Conservation (phyloP, 208 protist species). For the Acanthamoeba pearcei region DNA sequence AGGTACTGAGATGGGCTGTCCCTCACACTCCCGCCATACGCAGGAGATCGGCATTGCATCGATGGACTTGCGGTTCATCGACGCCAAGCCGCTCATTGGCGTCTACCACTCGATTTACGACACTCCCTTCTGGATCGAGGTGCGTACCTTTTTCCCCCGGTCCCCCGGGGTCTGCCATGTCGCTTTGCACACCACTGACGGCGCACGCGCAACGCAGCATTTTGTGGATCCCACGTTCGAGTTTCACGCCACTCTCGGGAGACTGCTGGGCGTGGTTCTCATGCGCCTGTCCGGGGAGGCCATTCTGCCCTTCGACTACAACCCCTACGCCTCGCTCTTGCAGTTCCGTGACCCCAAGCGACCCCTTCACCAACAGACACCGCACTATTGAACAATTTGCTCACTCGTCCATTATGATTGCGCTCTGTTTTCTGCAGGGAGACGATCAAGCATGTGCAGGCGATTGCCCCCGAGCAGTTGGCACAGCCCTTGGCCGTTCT, state of each 20-base stretch:
- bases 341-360: background rate
- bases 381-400: background rate
- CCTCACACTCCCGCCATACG: too few species aligned
- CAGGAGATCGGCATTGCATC: conserved; percentile 53
- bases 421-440: background rate
- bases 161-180: background rate
- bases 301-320: conserved; percentile 54
- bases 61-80: conserved; percentile 55
- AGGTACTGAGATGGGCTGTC: background rate
- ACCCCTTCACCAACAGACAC: background rate
- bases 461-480: background rate
- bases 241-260: conserved; percentile 6
- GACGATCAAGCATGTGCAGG: background rate
- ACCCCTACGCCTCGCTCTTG: conserved; percentile 8
- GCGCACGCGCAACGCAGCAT: background rate
- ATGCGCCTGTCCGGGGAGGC: conserved; percentile 13
- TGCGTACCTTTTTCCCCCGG: background rate
- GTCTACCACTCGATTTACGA: conserved; percentile 78
- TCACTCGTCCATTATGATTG: background rate
- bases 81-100: background rate
- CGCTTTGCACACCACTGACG: background rate
- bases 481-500: background rate
- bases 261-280: background rate
- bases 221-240: conserved; percentile 49
- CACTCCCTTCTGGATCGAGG: conserved; percentile 73